Evolutionary conservation across 768 basidiomycete species (phyloP), one percentile per base, ranked within the genome.

Genomic region (Rhizopogon vulgaris): DNA sequence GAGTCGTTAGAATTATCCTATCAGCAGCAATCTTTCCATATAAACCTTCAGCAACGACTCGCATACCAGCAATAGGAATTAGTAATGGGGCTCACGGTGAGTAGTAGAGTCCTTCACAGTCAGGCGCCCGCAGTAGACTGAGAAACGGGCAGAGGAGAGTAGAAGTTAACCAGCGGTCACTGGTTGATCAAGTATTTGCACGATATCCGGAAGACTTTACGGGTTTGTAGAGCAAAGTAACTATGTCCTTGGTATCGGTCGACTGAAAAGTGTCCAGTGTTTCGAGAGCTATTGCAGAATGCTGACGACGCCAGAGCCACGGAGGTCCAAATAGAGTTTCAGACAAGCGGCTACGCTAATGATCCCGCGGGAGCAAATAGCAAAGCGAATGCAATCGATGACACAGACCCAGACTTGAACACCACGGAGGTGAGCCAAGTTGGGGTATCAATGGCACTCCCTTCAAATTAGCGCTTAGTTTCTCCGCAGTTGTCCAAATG

Each of bases 271-370:
- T 27, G 18, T n/a, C 4, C 45, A 68, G 76, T 80, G 38, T 74
- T 77, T 51, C 63, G 81, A 47, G 81, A 82, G 58, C 65, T 82
- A 18, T 61, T 81, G 9, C 80, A 82, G 60, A 82, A 82, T 61
- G 77, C 80, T 12, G 78, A 79, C 55, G 79, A 80, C 64, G 78
- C 71, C 0, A 69, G 63, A 4, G 65, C 73, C 1, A 63, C 49
- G 17, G 53, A 41, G 0, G 65, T 74, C 8, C 63, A 74, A 53
- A 59, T 77, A 4, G 65, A 66, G 37, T 75, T 75, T 52, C 58
- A 65, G 38, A 71, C 69, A 1, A 38, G 51, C 28, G 51, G 46
- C 38, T 57, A 32, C 34, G 27, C 57, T 27, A 41, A 58, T 6
- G 30, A 43, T 28, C 30, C 39, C 32, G 24, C 42, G 41, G 32